Conservation (phyloP, 805 yeast genomes). For the Osmozyma mogii region DNA sequence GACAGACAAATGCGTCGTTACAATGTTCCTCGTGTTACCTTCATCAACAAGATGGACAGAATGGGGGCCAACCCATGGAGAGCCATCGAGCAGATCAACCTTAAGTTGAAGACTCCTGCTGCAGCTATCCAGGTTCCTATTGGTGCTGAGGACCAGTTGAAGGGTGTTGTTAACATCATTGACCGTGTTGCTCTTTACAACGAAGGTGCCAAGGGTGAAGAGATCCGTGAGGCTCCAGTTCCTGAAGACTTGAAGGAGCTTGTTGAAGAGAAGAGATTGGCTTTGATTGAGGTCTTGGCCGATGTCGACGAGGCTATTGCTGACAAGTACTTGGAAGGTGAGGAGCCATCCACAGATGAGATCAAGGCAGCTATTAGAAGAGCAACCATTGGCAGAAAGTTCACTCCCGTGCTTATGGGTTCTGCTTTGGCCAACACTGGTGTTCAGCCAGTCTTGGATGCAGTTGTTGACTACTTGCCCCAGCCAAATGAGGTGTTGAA, state of each 20-base stretch:
- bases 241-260: slow-evolving; percentile 76
- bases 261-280: slow-evolving; percentile 82
- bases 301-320: slow-evolving; percentile 98
- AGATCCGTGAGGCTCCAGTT: slow-evolving; percentile 52
- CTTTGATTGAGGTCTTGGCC: slow-evolving; percentile 88
- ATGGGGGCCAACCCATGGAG: slow-evolving; percentile 98
- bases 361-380: slow-evolving; percentile 87
- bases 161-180: slow-evolving; percentile 88
- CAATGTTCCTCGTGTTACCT: slow-evolving; percentile 93
- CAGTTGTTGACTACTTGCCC: slow-evolving; percentile 93
- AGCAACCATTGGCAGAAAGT: slow-evolving; percentile 88
- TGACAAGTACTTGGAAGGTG: slow-evolving; percentile 83
- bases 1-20: slow-evolving; percentile 99
- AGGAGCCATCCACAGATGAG: slow-evolving; percentile 77
- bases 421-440: slow-evolving; percentile 96
- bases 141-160: slow-evolving; percentile 79
- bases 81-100: slow-evolving; percentile 85
- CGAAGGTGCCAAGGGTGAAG: slow-evolving; percentile 88
- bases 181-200: slow-evolving; percentile 81
- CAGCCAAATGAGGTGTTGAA: slow-evolving; percentile 90
- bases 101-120: slow-evolving; percentile 84
- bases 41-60: slow-evolving; percentile 97
- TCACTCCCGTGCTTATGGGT: slow-evolving; percentile 99
- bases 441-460: slow-evolving; percentile 90
- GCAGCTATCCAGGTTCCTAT: slow-evolving; percentile 98